A percentile compares a stretch with the other conserved stretches of the same genome.
These are phyloP conservation scores for Bonia amplexicaulis DNA, from an alignment of 176 grass and related monocot species.

Conservation along the genomic window DNA sequence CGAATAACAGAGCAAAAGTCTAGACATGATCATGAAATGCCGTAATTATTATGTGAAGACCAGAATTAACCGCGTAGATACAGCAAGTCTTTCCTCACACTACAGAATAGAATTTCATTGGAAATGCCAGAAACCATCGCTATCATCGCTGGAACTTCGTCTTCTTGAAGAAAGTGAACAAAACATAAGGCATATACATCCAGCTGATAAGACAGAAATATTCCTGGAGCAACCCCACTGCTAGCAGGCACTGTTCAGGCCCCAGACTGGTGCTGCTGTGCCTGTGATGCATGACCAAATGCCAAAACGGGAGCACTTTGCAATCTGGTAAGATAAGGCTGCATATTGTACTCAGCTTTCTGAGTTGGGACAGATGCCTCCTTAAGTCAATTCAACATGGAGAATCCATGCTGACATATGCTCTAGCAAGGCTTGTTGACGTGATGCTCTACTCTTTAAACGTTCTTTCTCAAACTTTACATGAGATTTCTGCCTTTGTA, in stretches of 20 bases:
- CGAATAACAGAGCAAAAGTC: not conserved
- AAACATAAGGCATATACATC: not conserved
- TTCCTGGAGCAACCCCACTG: not conserved
- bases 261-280: not conserved
- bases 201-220: not conserved
- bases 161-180: not conserved
- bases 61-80: not conserved
- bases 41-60: not conserved
- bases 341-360: not conserved
- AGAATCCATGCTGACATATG: not conserved
- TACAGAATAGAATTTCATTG: not conserved
- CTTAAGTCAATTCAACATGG: not conserved
- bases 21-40: too few relatives aligned
- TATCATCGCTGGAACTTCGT: not conserved
- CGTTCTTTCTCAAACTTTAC: slow-evolving; percentile 44
- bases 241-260: not conserved
- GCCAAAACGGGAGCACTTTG: not conserved
- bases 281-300: not conserved
- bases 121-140: not conserved
- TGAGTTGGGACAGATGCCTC: not conserved
- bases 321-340: not conserved
- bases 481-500: slow-evolving; percentile 38
- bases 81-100: not conserved
- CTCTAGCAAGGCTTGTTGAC: not conserved
- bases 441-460: slow-evolving; percentile 31